Base-by-base conservation (phyloP, 2,329 filamentous ascomycete genomes). In the Lizonia empirigonia region DNA sequence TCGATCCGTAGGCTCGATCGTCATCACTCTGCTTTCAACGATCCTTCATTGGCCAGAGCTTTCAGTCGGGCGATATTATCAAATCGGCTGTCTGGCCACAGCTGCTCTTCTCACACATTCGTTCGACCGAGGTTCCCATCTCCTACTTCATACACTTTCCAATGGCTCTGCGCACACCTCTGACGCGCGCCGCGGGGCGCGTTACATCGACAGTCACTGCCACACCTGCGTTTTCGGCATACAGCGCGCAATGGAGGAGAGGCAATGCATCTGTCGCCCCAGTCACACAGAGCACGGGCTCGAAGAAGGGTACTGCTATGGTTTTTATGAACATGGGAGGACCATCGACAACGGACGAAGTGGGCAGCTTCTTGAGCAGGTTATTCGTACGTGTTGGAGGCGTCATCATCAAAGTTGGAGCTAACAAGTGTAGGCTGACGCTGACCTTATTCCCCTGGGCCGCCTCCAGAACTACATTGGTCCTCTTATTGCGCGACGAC, bases 321-420 rank as follows among this genome's bases (percentile, higher is more conserved):
- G 94, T 99, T 12, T 97, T 99, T 69, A 85, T 99, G 77, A 99
- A 99, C 76, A 99, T 99, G 94, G 94, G 94, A 53, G 94, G 94
- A 0, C 94, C 94, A 3, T 89, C 90, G 1, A 96, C 89, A 4
- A 89, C 88, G 4, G 84, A 87, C 61, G 91, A 99, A 77, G 94
- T 99, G 27, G 87, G 88, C 64, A 85, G 88, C 74, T 99, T 97
- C 70, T 78, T 99, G 38, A 94, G 88, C 72, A 86, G 92, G 63
- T 80, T 99, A 62, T 99, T 99, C 77, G 93, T 96, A 83, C 52
- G 88, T 76, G 40, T 34, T 19, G 24, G 16, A 23, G 20, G 37
- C 26, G 42, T 47, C 33, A 34, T 41, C 22, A 10, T 15, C 7
- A n/a, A 6, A 24, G 3, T 7, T 12, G 12, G 22, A 45, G 38